phyloP scores from a whole-genome alignment of 768 basidiomycete species.

The Gloeopeniophorella convolvens region DNA sequence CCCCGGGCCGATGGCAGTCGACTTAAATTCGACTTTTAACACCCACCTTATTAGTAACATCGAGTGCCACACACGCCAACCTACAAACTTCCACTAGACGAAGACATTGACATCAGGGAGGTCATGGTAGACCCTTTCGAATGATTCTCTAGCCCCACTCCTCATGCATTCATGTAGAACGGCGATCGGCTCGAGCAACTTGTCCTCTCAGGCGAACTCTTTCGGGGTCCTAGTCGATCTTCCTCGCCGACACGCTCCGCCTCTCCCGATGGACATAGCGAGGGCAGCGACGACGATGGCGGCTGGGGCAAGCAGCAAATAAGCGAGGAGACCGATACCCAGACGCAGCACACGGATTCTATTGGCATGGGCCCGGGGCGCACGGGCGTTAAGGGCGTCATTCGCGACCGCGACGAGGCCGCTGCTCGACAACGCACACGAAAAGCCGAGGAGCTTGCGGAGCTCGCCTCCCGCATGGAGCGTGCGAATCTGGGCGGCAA shows the following conservation, averaged over 20 bases:
- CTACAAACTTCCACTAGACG: too few relatives aligned
- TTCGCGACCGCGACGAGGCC: conserved; percentile 74
- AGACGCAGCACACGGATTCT: conserved; percentile 40
- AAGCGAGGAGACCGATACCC: conserved; percentile 37
- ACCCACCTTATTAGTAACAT: too few relatives aligned
- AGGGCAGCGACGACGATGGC: conserved; percentile 47
- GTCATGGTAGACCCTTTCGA: conserved; percentile 2
- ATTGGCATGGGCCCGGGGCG: conserved; percentile 84
- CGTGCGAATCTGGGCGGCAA: conserved; percentile 57
- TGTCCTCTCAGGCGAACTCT: conserved; percentile 73
- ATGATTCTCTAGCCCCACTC: background rate
- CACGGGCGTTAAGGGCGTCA: conserved; percentile 86
- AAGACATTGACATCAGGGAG: background rate
- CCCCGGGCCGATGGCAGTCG: too few relatives aligned
- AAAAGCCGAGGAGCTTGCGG: conserved; percentile 45
- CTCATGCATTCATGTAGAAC: conserved; percentile 14
- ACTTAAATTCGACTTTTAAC: too few relatives aligned
- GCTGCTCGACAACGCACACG: conserved; percentile 46
- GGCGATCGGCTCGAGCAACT: conserved; percentile 48
- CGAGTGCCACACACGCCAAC: too few relatives aligned
- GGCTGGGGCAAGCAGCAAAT: conserved; percentile 24
- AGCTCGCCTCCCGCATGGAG: conserved; percentile 53
- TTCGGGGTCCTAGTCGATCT: conserved; percentile 45
- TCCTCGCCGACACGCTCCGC: conserved; percentile 64
- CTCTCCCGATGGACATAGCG: conserved; percentile 39